Evolutionary conservation across 257 asterid genomes (phyloP).

Genomic region (Fraxinus cuspidata): DNA sequence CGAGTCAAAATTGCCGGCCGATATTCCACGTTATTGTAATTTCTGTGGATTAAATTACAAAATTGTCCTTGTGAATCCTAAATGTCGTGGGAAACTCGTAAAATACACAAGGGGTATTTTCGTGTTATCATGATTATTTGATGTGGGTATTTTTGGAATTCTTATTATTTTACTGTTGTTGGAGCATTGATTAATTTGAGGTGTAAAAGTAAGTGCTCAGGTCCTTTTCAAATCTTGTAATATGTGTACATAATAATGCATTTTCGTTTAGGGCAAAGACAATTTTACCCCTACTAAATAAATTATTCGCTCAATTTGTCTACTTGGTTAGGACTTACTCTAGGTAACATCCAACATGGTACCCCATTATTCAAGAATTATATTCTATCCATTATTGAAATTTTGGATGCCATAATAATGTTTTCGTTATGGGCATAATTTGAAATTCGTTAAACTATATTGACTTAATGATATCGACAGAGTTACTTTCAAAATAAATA

Average conservation of each 20-base stretch:
- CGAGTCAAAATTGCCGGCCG: conserved; percentile 7
- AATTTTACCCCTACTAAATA: conserved; percentile 12
- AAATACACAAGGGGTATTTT: background rate
- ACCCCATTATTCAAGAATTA: conserved; percentile 3
- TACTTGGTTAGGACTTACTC: background rate
- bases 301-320: conserved; percentile 6
- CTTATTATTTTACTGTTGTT: background rate
- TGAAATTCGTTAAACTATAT: background rate
- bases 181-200: background rate
- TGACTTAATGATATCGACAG: background rate
- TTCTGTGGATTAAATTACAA: background rate
- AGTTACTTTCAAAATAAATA: background rate
- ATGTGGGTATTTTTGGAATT: conserved; percentile 1
- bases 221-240: background rate
- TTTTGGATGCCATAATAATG: background rate
- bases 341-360: conserved; percentile 4
- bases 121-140: background rate
- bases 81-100: background rate
- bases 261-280: conserved; percentile 20
- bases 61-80: background rate
- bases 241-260: background rate
- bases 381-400: background rate
- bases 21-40: background rate
- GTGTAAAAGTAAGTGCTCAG: conserved; percentile 11
- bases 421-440: background rate